Base-by-base conservation (phyloP, 2,329 filamentous ascomycete genomes). In the Ophiocordyceps camponoti-saundersi region DNA sequence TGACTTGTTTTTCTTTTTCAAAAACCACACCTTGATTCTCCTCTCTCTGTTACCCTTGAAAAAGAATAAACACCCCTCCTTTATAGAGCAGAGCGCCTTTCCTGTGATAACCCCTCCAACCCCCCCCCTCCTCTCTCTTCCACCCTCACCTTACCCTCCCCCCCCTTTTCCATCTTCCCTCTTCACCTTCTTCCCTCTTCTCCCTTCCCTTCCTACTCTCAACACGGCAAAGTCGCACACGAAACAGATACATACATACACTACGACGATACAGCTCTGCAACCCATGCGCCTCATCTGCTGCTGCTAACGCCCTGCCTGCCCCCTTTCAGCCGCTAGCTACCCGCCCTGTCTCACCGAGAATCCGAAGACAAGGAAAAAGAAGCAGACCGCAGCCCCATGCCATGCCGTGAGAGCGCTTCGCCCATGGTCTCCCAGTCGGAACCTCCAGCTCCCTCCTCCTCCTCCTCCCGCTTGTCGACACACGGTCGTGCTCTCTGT, bases 391-490 rank as follows among this genome's bases (percentile, higher is more conserved):
- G n/a, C 34, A 4, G 23, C 23, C 23, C 23, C 23, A 26, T 26
- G 23, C 39, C 48, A 47, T 49, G 48, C 15, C 45, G 48, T 47
- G 48, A 49, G 29, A 43, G 44, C 44, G 48, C 48, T 48, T 49
- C 50, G 57, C 64, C 60, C 61, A 81, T 81, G 77, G 75, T 81
- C 61, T 80, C 77, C 60, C 77, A 79, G 64, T 69, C 73, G 56
- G 74, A 79, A 51, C 65, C 61, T 47, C 34, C 15, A 16, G 15
- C 34, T 39, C 15, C 34, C 34, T 53, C 56, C 47, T 46, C 53
- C 32, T 44, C 52, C 21, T 44, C 49, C 21, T 44, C 49, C 34
- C 39, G 47, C 6, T 41, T 42, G 48, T 30, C 18, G 29, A 13
- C 44, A 32, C 51, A 51, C 46, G 52, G 51, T 22, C 51, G 53